These are phyloP conservation scores for Fragilariopsis cylindrus DNA, from an alignment of 108 stramenopile genomes.

Conservation along the genomic window DNA sequence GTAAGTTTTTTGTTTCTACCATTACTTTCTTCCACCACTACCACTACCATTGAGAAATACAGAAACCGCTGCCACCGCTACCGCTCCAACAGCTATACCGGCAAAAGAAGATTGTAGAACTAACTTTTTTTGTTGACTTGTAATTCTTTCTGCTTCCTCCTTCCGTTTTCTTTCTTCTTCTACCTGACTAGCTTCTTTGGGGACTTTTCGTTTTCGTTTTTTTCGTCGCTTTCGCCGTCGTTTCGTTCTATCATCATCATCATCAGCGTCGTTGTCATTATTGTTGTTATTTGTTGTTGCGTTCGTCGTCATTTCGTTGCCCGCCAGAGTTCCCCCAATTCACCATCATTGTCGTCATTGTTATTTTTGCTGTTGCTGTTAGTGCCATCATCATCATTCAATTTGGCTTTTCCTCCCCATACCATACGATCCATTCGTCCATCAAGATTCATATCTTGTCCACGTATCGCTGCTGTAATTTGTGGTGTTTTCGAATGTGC, in stretches of 20 bases:
- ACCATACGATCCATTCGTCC: slow-evolving; percentile 35
- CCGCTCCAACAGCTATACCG: slow-evolving; percentile 31
- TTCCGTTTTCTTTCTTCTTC: neutral
- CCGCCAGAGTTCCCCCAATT: neutral
- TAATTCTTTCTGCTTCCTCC: neutral
- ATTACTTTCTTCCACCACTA: slow-evolving; percentile 7
- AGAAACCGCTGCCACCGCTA: slow-evolving; percentile 28
- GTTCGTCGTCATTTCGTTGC: neutral
- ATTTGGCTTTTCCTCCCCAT: slow-evolving; percentile 38
- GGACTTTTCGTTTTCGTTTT: slow-evolving; percentile 17
- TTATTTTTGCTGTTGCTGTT: neutral
- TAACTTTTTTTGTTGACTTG: slow-evolving; percentile 23
- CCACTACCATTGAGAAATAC: slow-evolving; percentile 17
- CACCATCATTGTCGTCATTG: slow-evolving; percentile 6
- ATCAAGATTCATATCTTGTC: slow-evolving; percentile 24
- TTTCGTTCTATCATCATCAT: slow-evolving; percentile 10
- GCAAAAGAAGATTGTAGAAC: slow-evolving; percentile 19
- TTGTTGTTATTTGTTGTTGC: neutral
- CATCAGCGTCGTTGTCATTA: neutral
- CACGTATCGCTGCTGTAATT: slow-evolving; percentile 28
- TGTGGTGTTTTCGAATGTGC: slow-evolving; percentile 25
- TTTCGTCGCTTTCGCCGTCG: slow-evolving; percentile 16
- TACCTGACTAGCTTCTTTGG: neutral
- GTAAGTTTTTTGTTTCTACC: neutral
- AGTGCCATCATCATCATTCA: neutral